Evolutionary conservation across 805 yeast genomes (phyloP), one percentile per base, ranked within the genome.

Genomic region (Candida nonsorbophila): DNA sequence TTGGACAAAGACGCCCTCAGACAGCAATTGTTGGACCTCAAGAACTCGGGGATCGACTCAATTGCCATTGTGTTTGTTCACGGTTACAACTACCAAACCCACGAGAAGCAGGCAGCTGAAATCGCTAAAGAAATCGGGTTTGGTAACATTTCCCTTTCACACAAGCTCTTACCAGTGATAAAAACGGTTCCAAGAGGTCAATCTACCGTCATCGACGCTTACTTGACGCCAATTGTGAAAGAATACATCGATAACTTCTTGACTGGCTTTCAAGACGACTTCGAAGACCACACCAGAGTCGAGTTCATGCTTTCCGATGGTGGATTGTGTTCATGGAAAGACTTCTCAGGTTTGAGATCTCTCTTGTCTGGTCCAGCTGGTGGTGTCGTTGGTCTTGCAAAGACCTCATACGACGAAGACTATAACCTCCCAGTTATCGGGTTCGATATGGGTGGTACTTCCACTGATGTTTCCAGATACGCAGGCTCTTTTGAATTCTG

Each of bases 381-480:
- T 22, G 51, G 51, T 7, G 48, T 46, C 12, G 49, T 46, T n/a
- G 51, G 51, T 12, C 24, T 38, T 9, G 30, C 43, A 4, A 38
- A 37, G 24, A 46, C 51, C 13, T 27, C 40, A 19, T 44, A 35
- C 31, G 47, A 53, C 32, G 40, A 30, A 4, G 67, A 75, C 37
- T 68, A 71, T 34, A 55, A 58, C 7, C 67, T 71, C 15, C 88
- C 94, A 0, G 65, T 83, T 24, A 72, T 84, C 32, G 94, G 94
- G 0, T 82, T 84, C 43, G 95, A 84, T 53, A 83, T 84, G 88
- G 95, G 95, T 29, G 95, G 95, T 26, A 84, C 95, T 1, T 81
- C 90, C 1, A 84, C 94, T 1, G 94, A 85, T 57, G 88, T 83
- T 4, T 77, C 86, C 4, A 65, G 94, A 38, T 84, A 62, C 47